A percentile compares a stretch with the other conserved stretches of the same genome.
Evolutionary conservation across 2,329 filamentous ascomycete genomes (phyloP).

Genomic region (Fusarium armeniacum): DNA sequence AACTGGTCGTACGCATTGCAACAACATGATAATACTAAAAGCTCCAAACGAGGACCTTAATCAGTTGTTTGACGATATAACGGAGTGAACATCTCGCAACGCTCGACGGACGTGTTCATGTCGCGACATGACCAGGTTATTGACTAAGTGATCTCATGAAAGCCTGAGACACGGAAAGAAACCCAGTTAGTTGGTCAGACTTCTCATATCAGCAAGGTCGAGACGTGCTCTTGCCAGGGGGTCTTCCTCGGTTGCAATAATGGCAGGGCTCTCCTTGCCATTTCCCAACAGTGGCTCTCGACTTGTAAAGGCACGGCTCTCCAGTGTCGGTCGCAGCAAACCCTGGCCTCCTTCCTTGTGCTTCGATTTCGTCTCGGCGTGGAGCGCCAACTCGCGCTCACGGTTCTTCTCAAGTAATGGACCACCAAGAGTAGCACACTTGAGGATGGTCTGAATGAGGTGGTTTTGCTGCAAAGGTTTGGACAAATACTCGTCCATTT

Average conservation of each 20-base stretch:
- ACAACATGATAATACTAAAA: not conserved
- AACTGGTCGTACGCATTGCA: constrained; percentile 2
- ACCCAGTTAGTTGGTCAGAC: constrained; percentile 54
- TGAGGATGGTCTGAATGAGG: constrained; percentile 96
- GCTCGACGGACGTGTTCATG: constrained; percentile 10
- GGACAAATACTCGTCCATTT: constrained; percentile 99
- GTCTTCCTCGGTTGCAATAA: constrained; percentile 64
- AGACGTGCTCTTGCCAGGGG: constrained; percentile 66
- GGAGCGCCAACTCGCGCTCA: constrained; percentile 69
- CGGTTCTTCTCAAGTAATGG: constrained; percentile 83
- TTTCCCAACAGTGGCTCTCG: constrained; percentile 69
- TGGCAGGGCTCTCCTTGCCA: constrained; percentile 72
- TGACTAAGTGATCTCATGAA: constrained; percentile 51
- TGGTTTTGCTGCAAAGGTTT: constrained; percentile 98
- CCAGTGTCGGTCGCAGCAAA: constrained; percentile 58
- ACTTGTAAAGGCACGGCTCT: constrained; percentile 78
- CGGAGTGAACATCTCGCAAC: constrained; percentile 4
- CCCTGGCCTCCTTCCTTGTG: constrained; percentile 56
- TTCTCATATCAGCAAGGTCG: constrained; percentile 57
- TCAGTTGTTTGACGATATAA: not conserved
- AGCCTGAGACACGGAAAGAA: constrained; percentile 43
- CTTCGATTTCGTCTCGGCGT: constrained; percentile 63
- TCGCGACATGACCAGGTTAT: constrained; percentile 31
- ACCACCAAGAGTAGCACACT: constrained; percentile 92
- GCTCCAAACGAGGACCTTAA: not conserved